Evolutionary conservation across 352 stramenopile genomes (phyloP).

Genomic region (Elongisporangium anandrum): DNA sequence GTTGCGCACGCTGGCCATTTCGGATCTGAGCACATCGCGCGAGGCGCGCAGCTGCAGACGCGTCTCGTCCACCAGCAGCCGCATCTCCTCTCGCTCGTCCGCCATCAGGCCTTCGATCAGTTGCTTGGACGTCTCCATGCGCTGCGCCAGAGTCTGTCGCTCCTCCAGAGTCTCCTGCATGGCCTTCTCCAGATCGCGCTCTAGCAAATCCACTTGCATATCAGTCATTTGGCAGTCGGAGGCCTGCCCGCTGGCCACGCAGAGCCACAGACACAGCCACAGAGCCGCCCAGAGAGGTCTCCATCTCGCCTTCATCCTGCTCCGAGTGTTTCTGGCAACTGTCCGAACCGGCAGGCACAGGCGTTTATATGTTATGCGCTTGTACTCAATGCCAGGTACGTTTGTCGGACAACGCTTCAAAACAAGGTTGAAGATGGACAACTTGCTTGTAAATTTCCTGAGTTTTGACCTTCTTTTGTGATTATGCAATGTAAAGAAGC

Average conservation of each 20-base stretch:
- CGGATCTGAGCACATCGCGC: slow-evolving; percentile 17
- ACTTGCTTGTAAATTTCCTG: too few species aligned
- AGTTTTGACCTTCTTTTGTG: too few species aligned
- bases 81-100: slow-evolving; percentile 15
- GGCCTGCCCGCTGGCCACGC: not conserved
- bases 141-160: slow-evolving; percentile 6
- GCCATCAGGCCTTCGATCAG: slow-evolving; percentile 11
- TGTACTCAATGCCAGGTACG: too few species aligned
- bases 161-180: slow-evolving; percentile 5
- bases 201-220: slow-evolving; percentile 12
- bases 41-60: slow-evolving; percentile 15
- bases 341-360: too few species aligned
- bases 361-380: too few species aligned
- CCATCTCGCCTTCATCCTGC: not conserved
- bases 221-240: not conserved
- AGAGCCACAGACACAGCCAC: not conserved
- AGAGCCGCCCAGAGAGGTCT: not conserved
- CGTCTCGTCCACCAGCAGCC: slow-evolving; percentile 15
- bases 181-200: slow-evolving; percentile 14
- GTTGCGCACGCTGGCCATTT: slow-evolving; percentile 14
- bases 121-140: slow-evolving; percentile 12
- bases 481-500: too few species aligned
- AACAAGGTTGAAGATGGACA: too few species aligned
- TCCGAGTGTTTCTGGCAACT: too few species aligned
- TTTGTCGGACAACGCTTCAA: too few species aligned